Base-by-base conservation (phyloP, 805 yeast species). In the Schwanniomyces polymorphus region DNA sequence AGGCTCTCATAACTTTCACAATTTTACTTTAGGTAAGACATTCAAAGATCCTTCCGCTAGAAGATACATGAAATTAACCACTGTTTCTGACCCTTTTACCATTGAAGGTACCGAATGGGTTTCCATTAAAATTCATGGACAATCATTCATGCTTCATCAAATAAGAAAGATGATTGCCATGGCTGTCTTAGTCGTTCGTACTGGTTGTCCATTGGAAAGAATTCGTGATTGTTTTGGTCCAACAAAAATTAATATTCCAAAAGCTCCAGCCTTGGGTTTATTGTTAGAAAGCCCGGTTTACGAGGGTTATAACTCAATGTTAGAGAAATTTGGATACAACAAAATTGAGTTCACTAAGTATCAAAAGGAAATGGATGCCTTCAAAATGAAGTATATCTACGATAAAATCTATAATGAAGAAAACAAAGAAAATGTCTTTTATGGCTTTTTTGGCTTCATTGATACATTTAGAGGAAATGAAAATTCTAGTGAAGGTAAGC, bases 121-220 rank as follows among this genome's bases (percentile, higher is more conserved):
- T 2, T 88, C 97, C 1, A 86, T 94, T 60, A 91, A 92, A 72
- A 89, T 94, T 55, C 99, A 94, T 65, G 99, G 99, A 7, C 99
- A 94, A 70, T 89, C 97, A 3, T 94, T 94, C 68, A 94, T 94
- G 98, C 77, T 94, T 53, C 98, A 92, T 70, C 99, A 92, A 76
- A 94, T 94, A 61, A 84, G 99, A 64, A 94, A 94, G 64, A 94
- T 94, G 98, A 89, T 94, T 49, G 92, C 97, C 18, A 86, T 92
- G 95, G 96, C 96, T 1, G 81, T 91, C 0, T 74, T 92, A 47
- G 82, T 88, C 14, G 84, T 92, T 18, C 80, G 99, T 61, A 84
- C 94, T 16, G 94, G 96, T 9, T 83, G 91, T 60, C 96, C 97
- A 3, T 61, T 80, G 27, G 78, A 79, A 23, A 81, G 96, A 57